These are phyloP conservation scores for Aspergillus thermomutatus DNA, from an alignment of 2,329 filamentous ascomycete genomes.

Conservation along the genomic window DNA sequence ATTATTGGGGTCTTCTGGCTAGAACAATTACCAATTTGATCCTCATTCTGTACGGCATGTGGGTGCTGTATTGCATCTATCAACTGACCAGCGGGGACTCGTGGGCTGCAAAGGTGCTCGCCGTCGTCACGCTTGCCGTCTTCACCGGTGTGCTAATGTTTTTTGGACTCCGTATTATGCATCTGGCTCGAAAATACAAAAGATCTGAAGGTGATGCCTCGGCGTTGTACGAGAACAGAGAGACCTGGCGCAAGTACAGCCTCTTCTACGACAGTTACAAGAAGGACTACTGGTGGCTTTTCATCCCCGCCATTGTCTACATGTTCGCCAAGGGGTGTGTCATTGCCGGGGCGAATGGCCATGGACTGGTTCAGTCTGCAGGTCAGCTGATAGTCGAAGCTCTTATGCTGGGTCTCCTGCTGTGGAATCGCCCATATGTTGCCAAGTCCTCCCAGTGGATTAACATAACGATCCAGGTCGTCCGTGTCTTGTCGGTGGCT, in stretches of 20 bases:
- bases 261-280: conserved; percentile 97
- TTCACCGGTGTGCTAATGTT: conserved; percentile 80
- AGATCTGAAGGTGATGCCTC: conserved; percentile 68
- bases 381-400: conserved; percentile 79
- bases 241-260: conserved; percentile 91
- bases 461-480: conserved; percentile 86
- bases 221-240: conserved; percentile 81
- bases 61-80: conserved; percentile 94
- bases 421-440: conserved; percentile 84
- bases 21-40: conserved; percentile 88
- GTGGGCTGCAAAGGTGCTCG: conserved; percentile 83
- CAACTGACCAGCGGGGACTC: conserved; percentile 93
- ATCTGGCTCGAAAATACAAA: conserved; percentile 70
- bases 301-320: conserved; percentile 84
- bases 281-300: conserved; percentile 95
- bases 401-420: conserved; percentile 71
- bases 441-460: conserved; percentile 85
- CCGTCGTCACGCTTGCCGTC: conserved; percentile 71
- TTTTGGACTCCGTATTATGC: conserved; percentile 82
- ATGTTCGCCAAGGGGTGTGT: conserved; percentile 85
- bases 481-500: conserved; percentile 81
- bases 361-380: conserved; percentile 76
- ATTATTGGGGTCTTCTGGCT: conserved; percentile 92
- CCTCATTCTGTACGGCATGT: conserved; percentile 86
- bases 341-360: conserved; percentile 78